Evolutionary conservation across 352 stramenopile species (phyloP).

Genomic region (Phytopythium delawarense): DNA sequence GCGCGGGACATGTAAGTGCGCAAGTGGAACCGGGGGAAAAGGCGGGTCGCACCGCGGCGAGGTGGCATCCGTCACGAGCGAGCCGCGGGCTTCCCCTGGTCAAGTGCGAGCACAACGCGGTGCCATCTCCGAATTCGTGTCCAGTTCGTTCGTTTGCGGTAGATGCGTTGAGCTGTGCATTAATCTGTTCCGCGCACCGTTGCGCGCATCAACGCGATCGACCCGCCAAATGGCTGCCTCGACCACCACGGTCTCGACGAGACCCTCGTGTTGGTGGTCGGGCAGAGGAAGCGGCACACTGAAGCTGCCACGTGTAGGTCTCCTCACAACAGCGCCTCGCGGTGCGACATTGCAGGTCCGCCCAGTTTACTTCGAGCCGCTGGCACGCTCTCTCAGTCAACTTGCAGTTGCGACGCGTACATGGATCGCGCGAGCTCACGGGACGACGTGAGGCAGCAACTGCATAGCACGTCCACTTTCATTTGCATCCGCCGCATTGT

Average conservation of each 20-base stretch:
- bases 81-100: no score
- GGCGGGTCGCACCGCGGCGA: not conserved
- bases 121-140: not conserved
- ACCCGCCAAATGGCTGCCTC: not conserved
- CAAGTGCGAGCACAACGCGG: not conserved
- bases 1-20: constrained; percentile 4
- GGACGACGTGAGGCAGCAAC: no score
- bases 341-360: constrained; percentile 3
- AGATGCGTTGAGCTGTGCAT: no score
- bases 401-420: constrained; percentile 2
- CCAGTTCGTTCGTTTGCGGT: no score
- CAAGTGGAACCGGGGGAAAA: not conserved
- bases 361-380: not conserved
- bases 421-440: no score
- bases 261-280: not conserved
- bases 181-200: not conserved
- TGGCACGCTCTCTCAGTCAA: not conserved
- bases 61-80: no score
- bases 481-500: not conserved
- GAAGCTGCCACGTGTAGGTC: not conserved
- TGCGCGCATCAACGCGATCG: not conserved
- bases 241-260: not conserved
- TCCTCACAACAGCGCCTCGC: not conserved
- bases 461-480: not conserved
- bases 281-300: not conserved